Evolutionary conservation across 176 grass and related monocot genomes (phyloP), one percentile per base, ranked within the genome.

Genomic region (Hyparrhenia diplandra): DNA sequence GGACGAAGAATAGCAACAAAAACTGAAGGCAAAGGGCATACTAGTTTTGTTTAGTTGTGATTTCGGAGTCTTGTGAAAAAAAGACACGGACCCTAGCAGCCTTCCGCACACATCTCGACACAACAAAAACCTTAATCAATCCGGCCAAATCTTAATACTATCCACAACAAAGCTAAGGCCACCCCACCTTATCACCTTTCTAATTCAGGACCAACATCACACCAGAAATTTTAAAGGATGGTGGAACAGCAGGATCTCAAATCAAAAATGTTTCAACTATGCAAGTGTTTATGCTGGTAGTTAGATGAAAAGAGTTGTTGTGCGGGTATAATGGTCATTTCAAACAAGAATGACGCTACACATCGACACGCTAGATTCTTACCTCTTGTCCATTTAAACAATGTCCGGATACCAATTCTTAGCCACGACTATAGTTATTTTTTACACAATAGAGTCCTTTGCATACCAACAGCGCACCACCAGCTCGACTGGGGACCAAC

Each of bases 51-150:
- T 85, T 85, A 78, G 79, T 89, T 89, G 83, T 41, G 69, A 86
- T 74, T 75, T 86, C n/a, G 46, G 69, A 77, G 90, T 80, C 76
- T 27, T 46, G 34, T 83, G 85, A n/a, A 90, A 68, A 73, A 85
- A 78, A 64, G 70, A 84, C 85, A 73, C 60, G 78, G 78, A 82
- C 79, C 84, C 69, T 69, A 85, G 74, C 81, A 69, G 78, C 78
- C 81, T 74, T 69, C 47, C 11, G 24, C 17, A 34, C 78, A 31
- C 82, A 71, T 59, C 79, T 67, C 55, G 41, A 75, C 64, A 45
- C 65, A 4, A 41, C 11, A 76, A 60, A 86, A 92, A 90, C 76
- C 86, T 84, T 93, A 93, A 97, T 64, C 77, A 63, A 84, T 71
- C 32, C 4, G 67, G 24, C 54, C 20, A 30, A 77, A 55, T 89